Percentiles rank a stretch among this genome's conserved stretches.
Evolutionary conservation across 1,284 basidiomycete species (phyloP).

Genomic region (Erythrobasidium hasegawianum): DNA sequence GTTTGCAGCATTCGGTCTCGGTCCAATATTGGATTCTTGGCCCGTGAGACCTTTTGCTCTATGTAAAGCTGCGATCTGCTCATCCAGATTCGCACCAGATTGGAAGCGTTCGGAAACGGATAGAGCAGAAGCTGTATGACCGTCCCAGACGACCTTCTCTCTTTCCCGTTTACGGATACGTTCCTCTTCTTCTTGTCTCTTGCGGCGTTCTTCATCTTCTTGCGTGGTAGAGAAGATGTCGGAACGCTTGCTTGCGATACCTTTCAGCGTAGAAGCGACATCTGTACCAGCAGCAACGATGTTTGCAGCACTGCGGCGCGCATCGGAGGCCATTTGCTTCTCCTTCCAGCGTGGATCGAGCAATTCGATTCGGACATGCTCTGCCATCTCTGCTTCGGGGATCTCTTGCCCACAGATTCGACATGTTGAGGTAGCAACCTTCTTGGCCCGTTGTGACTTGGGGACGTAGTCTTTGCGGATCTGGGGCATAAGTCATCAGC

Average conservation of each 20-base stretch:
- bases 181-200: constrained; percentile 60
- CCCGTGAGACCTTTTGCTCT: constrained; percentile 71
- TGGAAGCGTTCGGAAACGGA: constrained; percentile 85
- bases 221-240: constrained; percentile 79
- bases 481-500: neutral
- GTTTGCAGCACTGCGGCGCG: constrained; percentile 81
- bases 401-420: constrained; percentile 91
- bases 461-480: constrained; percentile 54
- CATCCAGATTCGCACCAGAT: constrained; percentile 83
- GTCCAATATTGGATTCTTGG: constrained; percentile 33
- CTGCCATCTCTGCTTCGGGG: constrained; percentile 87
- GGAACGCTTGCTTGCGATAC: constrained; percentile 82
- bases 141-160: constrained; percentile 84
- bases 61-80: constrained; percentile 90
- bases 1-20: constrained; percentile 16
- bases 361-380: constrained; percentile 97
- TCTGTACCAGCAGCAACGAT: constrained; percentile 67
- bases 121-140: constrained; percentile 84
- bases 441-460: constrained; percentile 54
- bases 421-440: constrained; percentile 76
- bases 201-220: constrained; percentile 38
- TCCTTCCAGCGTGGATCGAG: constrained; percentile 97
- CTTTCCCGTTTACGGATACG: constrained; percentile 79
- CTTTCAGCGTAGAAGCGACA: constrained; percentile 82
- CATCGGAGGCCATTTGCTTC: constrained; percentile 78